Evolutionary conservation across 139 green algal genomes (phyloP).

Genomic region (Nannochloris sp.): DNA sequence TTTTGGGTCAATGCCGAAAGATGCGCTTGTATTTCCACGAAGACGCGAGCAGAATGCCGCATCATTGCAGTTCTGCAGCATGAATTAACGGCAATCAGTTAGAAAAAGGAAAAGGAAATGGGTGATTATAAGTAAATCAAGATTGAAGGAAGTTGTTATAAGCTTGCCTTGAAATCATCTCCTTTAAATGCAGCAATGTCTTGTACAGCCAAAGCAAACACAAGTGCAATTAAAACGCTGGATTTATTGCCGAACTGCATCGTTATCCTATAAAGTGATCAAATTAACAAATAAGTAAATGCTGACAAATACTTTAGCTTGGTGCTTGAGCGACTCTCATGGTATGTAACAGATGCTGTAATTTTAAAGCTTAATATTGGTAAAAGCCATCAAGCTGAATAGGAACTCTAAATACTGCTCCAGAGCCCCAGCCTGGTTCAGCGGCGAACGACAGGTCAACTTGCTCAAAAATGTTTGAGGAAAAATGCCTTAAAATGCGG

Average conservation of each 20-base stretch:
- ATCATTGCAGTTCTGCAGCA: slow-evolving; percentile 72
- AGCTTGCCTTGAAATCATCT: slow-evolving; percentile 81
- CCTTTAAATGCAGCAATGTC: slow-evolving; percentile 68
- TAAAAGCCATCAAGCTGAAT: no score
- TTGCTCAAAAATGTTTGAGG: no score
- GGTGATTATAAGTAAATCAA: not conserved
- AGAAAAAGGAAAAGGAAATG: not conserved
- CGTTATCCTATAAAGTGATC: no score
- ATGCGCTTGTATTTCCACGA: slow-evolving; percentile 37
- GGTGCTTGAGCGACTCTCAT: no score
- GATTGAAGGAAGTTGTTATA: not conserved
- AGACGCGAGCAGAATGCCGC: slow-evolving; percentile 80
- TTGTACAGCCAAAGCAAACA: not conserved
- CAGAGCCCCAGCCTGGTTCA: no score
- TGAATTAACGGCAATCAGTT: not conserved
- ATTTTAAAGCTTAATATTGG: no score
- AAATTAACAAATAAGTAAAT: not conserved
- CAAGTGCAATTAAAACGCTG: not conserved
- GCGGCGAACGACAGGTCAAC: no score
- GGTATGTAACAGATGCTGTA: no score
- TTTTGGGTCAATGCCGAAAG: slow-evolving; percentile 47
- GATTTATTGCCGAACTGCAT: no score
- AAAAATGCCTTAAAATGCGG: no score
- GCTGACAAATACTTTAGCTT: not conserved
- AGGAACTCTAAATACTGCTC: no score